A percentile compares a stretch with the other conserved stretches of the same genome.
phyloP scores from a whole-genome alignment of 139 green algal genomes.

The Desmodesmus armatus region DNA sequence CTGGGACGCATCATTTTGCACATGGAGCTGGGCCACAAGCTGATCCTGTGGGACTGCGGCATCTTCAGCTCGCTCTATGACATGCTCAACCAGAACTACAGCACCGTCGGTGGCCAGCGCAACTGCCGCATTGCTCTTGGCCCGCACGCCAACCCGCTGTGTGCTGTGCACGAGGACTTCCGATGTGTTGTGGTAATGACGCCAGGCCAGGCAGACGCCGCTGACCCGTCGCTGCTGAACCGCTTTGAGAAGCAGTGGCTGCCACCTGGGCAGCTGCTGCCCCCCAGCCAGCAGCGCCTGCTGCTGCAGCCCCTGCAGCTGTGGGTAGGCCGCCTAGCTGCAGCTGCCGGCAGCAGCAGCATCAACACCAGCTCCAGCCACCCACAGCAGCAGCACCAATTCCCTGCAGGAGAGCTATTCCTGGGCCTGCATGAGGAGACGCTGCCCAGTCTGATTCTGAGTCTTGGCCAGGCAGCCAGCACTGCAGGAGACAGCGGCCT shows the following conservation, averaged over 20 bases:
- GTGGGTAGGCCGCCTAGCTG: constrained; percentile 7
- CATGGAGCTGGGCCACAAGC: constrained; percentile 50
- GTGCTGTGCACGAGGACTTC: constrained; percentile 49
- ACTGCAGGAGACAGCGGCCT: not conserved
- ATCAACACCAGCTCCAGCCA: not conserved
- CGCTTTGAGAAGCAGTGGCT: constrained; percentile 46
- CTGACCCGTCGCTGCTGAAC: constrained; percentile 37
- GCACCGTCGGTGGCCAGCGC: constrained; percentile 32
- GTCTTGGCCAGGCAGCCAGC: not conserved
- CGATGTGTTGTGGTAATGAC: constrained; percentile 43
- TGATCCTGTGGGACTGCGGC: constrained; percentile 42
- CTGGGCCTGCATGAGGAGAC: constrained; percentile 1
- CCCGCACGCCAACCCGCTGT: constrained; percentile 51
- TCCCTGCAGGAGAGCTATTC: constrained; percentile 8
- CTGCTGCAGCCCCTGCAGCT: constrained; percentile 12
- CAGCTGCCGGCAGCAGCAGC: not conserved
- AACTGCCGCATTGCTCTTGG: constrained; percentile 54
- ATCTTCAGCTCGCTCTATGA: constrained; percentile 55
- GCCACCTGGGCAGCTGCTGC: not conserved
- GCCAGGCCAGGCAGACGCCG: not conserved
- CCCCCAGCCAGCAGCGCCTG: not conserved
- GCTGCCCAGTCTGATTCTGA: constrained; percentile 2
- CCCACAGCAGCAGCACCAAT: not conserved
- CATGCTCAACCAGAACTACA: constrained; percentile 61
- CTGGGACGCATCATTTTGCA: constrained; percentile 47